Conservation (phyloP, 139 green algal species). For the Tetradesmus obliquus region DNA sequence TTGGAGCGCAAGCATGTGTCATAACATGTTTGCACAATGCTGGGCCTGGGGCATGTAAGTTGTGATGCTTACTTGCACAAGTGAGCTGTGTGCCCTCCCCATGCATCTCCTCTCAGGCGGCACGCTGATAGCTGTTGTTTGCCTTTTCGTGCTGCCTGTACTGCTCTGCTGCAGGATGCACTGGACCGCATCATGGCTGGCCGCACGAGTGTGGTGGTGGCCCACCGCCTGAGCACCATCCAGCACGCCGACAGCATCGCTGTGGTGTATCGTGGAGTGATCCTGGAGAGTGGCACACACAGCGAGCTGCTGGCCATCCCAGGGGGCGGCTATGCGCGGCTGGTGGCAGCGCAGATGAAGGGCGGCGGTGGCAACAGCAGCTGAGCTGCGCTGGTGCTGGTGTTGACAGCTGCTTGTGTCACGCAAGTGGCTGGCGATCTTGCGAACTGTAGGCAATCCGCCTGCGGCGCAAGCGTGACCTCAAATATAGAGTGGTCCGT, state of each 20-base stretch:
- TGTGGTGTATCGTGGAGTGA: slow-evolving; percentile 68
- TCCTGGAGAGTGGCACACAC: slow-evolving; percentile 64
- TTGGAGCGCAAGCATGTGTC: too few species aligned
- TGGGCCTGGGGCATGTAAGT: too few species aligned
- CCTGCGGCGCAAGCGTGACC: too few species aligned
- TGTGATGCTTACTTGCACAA: too few species aligned
- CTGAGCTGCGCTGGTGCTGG: not conserved
- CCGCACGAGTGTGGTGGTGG: slow-evolving; percentile 92
- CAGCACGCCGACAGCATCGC: slow-evolving; percentile 86
- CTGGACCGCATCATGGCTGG: slow-evolving; percentile 74
- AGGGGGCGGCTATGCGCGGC: slow-evolving; percentile 68
- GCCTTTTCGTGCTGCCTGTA: not conserved
- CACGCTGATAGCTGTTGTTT: not conserved
- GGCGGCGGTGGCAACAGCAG: not conserved
- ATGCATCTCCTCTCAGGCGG: too few species aligned
- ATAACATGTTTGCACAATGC: too few species aligned
- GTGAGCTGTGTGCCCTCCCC: too few species aligned
- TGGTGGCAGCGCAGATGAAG: slow-evolving; percentile 75
- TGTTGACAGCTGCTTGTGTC: not conserved
- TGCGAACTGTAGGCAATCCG: not conserved
- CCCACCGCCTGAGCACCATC: slow-evolving; percentile 91
- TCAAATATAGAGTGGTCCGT: too few species aligned
- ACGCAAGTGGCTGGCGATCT: not conserved
- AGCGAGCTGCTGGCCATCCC: slow-evolving; percentile 66
- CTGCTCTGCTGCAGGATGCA: slow-evolving; percentile 56